Evolutionary conservation across 192 early-diverging fungal species (phyloP).

Genomic region (Podila verticillata): DNA sequence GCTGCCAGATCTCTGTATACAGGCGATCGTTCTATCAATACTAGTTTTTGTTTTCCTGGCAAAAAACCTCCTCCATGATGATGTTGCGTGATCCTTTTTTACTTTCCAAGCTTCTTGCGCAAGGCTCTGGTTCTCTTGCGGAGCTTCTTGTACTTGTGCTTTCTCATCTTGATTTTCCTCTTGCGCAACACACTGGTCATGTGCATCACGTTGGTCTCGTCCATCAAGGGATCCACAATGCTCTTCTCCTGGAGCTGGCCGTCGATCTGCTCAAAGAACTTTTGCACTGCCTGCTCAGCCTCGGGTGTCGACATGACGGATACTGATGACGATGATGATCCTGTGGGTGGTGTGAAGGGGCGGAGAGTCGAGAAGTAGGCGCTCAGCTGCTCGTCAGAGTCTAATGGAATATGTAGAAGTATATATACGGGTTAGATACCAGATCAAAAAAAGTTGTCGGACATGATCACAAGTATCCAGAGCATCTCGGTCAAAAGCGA

Average conservation of each 20-base stretch:
- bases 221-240: constrained; percentile 15
- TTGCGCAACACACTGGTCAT: constrained; percentile 85
- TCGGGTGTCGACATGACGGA: constrained; percentile 5
- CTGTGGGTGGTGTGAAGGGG: constrained; percentile 52
- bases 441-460: too few species aligned
- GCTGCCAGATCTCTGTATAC: too few species aligned
- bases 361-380: constrained; percentile 50
- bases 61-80: not conserved
- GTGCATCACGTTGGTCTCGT: constrained; percentile 52
- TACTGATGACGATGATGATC: not conserved
- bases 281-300: constrained; percentile 25
- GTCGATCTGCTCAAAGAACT: constrained; percentile 30
- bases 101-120: constrained; percentile 80
- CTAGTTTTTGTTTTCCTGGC: not conserved
- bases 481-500: too few species aligned
- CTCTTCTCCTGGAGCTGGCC: constrained; percentile 3
- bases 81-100: constrained; percentile 12
- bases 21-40: too few species aligned
- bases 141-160: constrained; percentile 94
- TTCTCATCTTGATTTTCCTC: constrained; percentile 94
- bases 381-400: constrained; percentile 36
- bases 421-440: not conserved
- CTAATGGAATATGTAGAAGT: not conserved
- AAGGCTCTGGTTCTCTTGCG: constrained; percentile 81
- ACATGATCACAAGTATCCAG: too few species aligned